These are phyloP conservation scores for Cyclotella baltica DNA, from an alignment of 108 stramenopile genomes.

Conservation along the genomic window DNA sequence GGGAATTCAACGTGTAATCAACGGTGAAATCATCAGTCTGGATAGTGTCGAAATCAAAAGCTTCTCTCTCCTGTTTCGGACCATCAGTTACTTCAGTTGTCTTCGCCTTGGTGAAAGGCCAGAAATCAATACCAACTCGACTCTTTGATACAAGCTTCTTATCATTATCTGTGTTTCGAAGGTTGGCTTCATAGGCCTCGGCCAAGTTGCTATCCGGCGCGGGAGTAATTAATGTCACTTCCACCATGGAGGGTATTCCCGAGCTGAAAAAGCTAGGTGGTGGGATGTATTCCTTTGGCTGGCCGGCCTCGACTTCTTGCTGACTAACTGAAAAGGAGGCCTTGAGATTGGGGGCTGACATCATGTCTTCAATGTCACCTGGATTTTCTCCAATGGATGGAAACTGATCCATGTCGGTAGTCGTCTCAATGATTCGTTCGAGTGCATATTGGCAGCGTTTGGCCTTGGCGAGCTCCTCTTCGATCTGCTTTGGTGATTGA, in stretches of 20 bases:
- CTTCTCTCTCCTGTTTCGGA: constrained; percentile 18
- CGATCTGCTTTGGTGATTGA: constrained; percentile 16
- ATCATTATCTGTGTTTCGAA: constrained; percentile 35
- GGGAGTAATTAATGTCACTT: constrained; percentile 29
- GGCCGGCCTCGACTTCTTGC: constrained; percentile 46
- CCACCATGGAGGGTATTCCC: constrained; percentile 36
- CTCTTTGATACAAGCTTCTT: constrained; percentile 14
- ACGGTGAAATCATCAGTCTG: constrained; percentile 44
- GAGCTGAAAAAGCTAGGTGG: constrained; percentile 35
- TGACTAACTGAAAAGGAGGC: constrained; percentile 46
- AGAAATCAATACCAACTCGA: constrained; percentile 18
- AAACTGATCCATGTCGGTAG: constrained; percentile 24
- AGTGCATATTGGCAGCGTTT: constrained; percentile 39
- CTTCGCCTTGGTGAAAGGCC: constrained; percentile 19
- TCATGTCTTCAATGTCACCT: constrained; percentile 17
- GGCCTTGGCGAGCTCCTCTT: constrained; percentile 32
- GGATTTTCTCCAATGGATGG: constrained; percentile 3
- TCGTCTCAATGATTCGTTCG: constrained; percentile 32
- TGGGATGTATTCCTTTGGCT: constrained; percentile 55
- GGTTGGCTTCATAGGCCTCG: constrained; percentile 39
- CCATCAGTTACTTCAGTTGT: neutral
- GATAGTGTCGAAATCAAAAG: constrained; percentile 42
- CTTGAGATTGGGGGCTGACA: constrained; percentile 19
- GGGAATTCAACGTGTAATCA: constrained; percentile 40
- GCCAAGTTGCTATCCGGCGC: constrained; percentile 25